These are phyloP conservation scores for Wickerhamiella vanderwaltii DNA, from an alignment of 805 yeast species.

Conservation along the genomic window DNA sequence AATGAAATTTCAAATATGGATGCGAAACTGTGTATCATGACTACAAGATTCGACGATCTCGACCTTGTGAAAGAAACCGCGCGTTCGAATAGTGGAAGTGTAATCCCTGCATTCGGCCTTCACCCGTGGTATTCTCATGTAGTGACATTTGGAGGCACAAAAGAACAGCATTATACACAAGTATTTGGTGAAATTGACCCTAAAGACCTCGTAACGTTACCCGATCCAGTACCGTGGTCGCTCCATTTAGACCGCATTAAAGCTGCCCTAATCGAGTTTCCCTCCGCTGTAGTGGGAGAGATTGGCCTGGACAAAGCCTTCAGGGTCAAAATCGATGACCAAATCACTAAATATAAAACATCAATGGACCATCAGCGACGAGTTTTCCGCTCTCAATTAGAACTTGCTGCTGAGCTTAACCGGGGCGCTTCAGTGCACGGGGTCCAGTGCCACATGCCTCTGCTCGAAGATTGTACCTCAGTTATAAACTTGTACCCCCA, in stretches of 20 bases:
- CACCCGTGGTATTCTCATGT: slow-evolving; percentile 90
- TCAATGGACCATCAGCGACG: slow-evolving; percentile 50
- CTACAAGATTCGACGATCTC: slow-evolving; percentile 29
- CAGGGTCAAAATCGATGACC: slow-evolving; percentile 39
- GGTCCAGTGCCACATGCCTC: slow-evolving; percentile 62
- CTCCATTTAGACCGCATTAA: slow-evolving; percentile 29
- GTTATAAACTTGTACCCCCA: slow-evolving; percentile 21
- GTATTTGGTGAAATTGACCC: slow-evolving; percentile 36
- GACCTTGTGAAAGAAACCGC: slow-evolving; percentile 25
- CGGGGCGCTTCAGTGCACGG: slow-evolving; percentile 68
- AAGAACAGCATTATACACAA: slow-evolving; percentile 39
- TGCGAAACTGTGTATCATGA: slow-evolving; percentile 26
- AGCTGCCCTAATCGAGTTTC: slow-evolving; percentile 24
- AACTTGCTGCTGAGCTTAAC: slow-evolving; percentile 38
- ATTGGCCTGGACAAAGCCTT: slow-evolving; percentile 79
- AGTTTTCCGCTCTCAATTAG: slow-evolving; percentile 41
- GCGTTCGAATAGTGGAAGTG: slow-evolving; percentile 21
- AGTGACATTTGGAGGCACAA: slow-evolving; percentile 30
- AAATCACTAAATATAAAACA: slow-evolving; percentile 40
- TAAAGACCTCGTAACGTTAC: slow-evolving; percentile 37
- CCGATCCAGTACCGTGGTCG: slow-evolving; percentile 44
- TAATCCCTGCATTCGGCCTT: slow-evolving; percentile 38
- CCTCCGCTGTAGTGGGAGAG: slow-evolving; percentile 60
- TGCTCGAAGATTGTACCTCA: slow-evolving; percentile 35
- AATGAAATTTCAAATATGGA: slow-evolving; percentile 15